A percentile compares a stretch with the other conserved stretches of the same genome.
Conservation (phyloP, 306 rosid genomes). For the Trifolium dubium region DNA sequence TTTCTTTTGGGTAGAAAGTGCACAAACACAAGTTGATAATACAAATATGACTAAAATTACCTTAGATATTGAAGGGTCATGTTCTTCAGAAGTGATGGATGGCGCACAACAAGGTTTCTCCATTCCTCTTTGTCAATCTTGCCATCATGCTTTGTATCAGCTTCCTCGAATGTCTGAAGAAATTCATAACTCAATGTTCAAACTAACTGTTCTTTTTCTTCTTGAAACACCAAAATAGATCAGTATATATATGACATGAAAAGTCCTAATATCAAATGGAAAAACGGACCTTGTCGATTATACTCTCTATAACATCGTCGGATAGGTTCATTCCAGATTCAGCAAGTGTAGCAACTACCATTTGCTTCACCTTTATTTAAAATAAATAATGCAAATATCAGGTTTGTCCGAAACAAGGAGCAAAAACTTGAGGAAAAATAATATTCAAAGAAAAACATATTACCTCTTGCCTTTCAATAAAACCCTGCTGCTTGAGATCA, state of each 20-base stretch:
- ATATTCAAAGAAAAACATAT: neutral
- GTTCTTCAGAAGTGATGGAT: conserved; percentile 95
- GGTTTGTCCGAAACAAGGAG: conserved; percentile 23
- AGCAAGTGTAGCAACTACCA: conserved; percentile 99
- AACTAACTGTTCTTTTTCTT: neutral
- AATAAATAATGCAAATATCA: too few relatives aligned
- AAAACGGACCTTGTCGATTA: conserved; percentile 84
- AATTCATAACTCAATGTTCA: conserved; percentile 6
- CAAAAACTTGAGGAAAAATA: neutral
- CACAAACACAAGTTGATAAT: too few relatives aligned
- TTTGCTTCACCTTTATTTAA: conserved; percentile 82
- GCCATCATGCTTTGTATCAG: conserved; percentile 97
- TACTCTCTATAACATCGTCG: conserved; percentile 96
- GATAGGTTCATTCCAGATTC: conserved; percentile 99
- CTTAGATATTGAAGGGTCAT: conserved; percentile 98
- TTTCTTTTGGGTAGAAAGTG: too few relatives aligned
- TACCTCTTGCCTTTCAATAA: conserved; percentile 98
- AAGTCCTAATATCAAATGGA: neutral
- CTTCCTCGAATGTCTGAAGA: conserved; percentile 95
- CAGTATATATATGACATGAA: neutral
- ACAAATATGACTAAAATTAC: conserved; percentile 35
- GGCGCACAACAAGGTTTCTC: conserved; percentile 93
- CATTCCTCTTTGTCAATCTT: conserved; percentile 98
- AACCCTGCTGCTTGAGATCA: conserved; percentile 99
- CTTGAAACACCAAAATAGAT: neutral